These are phyloP conservation scores for Periconia macrospinosa DNA, from an alignment of 2,329 filamentous ascomycete genomes.

Conservation along the genomic window DNA sequence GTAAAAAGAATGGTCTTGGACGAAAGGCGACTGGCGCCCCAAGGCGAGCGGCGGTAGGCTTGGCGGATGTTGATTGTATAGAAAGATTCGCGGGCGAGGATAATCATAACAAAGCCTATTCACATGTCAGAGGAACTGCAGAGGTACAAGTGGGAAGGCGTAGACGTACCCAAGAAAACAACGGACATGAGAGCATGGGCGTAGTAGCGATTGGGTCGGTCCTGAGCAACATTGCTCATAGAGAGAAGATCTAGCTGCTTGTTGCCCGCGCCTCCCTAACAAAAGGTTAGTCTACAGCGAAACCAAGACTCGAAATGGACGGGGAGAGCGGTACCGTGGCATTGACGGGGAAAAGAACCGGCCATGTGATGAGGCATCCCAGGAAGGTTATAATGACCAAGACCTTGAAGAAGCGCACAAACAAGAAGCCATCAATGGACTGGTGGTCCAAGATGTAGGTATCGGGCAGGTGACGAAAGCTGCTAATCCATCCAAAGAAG, in stretches of 20 bases:
- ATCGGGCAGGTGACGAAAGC: constrained; percentile 48
- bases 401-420: constrained; percentile 51
- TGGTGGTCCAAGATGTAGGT: constrained; percentile 51
- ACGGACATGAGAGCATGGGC: constrained; percentile 48
- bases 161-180: constrained; percentile 41
- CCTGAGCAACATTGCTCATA: constrained; percentile 40
- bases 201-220: constrained; percentile 43
- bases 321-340: constrained; percentile 26
- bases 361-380: constrained; percentile 49
- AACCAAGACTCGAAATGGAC: neutral
- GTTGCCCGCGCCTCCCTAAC: constrained; percentile 34
- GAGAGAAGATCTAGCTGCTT: constrained; percentile 43
- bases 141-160: neutral
- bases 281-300: neutral
- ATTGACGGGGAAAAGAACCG: constrained; percentile 52
- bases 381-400: constrained; percentile 47
- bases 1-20: constrained; percentile 53
- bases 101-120: constrained; percentile 43
- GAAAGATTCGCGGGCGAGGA: constrained; percentile 51
- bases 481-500: constrained; percentile 57
- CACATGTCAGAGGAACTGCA: constrained; percentile 2
- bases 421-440: constrained; percentile 53
- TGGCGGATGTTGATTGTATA: constrained; percentile 53
- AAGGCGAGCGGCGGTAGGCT: constrained; percentile 50
- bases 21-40: constrained; percentile 49